Evolutionary conservation across 768 basidiomycete species (phyloP).

Genomic region (Chalciporus chontae): DNA sequence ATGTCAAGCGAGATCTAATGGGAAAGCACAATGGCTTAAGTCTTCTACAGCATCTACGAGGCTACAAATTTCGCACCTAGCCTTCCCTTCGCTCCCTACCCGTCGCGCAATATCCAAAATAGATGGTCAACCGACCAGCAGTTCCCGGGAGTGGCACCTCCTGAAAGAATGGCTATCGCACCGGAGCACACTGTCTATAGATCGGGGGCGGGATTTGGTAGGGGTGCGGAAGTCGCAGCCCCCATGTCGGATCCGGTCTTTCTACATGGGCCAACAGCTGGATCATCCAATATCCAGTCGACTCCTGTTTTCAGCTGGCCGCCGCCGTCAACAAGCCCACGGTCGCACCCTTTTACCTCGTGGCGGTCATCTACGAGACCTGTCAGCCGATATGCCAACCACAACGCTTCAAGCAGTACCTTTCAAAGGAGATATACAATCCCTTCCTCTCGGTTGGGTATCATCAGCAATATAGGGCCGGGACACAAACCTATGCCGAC

Average conservation of each 20-base stretch:
- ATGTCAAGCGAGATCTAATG: background rate
- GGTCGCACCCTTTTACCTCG: constrained; percentile 1
- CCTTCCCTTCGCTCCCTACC: background rate
- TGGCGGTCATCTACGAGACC: constrained; percentile 4
- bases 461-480: background rate
- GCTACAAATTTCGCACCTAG: background rate
- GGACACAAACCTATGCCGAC: background rate
- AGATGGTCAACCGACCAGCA: background rate
- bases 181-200: background rate
- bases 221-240: background rate
- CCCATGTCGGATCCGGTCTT: constrained; percentile 3
- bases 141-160: background rate
- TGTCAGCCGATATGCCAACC: background rate
- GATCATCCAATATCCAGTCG: background rate
- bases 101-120: background rate
- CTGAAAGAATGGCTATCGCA: background rate
- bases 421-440: background rate
- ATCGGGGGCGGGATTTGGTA: background rate
- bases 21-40: background rate
- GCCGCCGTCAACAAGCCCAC: background rate
- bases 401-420: background rate
- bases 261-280: background rate
- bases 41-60: background rate
- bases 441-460: background rate
- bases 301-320: background rate